Conservation (phyloP, 192 early-diverging fungal genomes). For the Linnemannia hyalina region DNA sequence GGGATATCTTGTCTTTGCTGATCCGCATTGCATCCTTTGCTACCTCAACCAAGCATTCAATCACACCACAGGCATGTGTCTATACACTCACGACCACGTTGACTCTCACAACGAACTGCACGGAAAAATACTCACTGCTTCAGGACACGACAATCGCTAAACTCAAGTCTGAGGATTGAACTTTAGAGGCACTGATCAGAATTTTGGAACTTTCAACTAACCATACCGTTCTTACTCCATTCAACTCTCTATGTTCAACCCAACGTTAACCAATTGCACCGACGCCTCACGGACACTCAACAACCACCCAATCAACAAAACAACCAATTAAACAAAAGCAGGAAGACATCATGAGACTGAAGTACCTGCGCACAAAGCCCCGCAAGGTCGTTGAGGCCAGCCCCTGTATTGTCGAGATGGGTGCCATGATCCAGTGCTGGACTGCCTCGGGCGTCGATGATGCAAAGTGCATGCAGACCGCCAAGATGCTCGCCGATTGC, state of each 20-base stretch:
- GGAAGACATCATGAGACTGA: slow-evolving; percentile 65
- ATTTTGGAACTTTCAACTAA: neutral
- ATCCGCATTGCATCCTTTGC: slow-evolving; percentile 4
- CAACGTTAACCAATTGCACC: neutral
- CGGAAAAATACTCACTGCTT: neutral
- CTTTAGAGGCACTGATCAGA: neutral
- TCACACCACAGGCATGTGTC: neutral
- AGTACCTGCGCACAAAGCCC: slow-evolving; percentile 71
- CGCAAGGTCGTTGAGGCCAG: slow-evolving; percentile 67
- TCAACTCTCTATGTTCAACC: neutral
- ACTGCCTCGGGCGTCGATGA: slow-evolving; percentile 65
- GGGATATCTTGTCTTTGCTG: neutral
- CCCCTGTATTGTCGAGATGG: slow-evolving; percentile 70
- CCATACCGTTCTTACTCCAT: neutral
- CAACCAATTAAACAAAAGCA: neutral
- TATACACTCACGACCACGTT: neutral
- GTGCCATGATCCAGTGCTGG: slow-evolving; percentile 74
- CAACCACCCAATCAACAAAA: neutral
- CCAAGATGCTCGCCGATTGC: slow-evolving; percentile 66
- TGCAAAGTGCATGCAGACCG: slow-evolving; percentile 62
- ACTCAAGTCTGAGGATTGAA: neutral
- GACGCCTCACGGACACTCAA: neutral
- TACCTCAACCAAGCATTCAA: neutral
- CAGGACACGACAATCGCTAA: neutral
- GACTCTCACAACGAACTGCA: neutral